Evolutionary conservation across 495 filamentous ascomycete genomes (phyloP), one percentile per base, ranked within the genome.

Genomic region (Xylaria bambusicola): DNA sequence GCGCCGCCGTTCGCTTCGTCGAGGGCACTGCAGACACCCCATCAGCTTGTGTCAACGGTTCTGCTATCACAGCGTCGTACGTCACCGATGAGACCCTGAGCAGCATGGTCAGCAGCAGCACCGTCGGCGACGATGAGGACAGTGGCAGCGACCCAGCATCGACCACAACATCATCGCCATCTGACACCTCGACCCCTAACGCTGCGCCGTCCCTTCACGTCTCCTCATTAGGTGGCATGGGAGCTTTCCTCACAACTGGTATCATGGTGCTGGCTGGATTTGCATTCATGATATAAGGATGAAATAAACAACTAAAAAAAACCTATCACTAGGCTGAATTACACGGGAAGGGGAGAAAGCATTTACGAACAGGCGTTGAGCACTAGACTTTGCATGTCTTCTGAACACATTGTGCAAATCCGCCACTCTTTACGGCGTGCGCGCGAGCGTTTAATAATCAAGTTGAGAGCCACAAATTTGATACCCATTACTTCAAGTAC

Each of bases 1-100:
- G 81, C 53, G 70, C 78, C 20, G 72, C 75, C 24, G 77, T 82
- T 61, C 75, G 76, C 62, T 82, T 83, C 58, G 75, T 83, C 35
- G 60, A 69, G 15, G 81, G 81, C 2, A 60, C 63, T 60, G 33
- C 63, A 46, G 48, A 61, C 0, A 21, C 60, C 0, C 59, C 62
- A 1, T 60, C 60, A 8, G 59, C 59, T 10, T 84, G 81, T 69
- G 72, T 46, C 36, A 84, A 84, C 53, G 71, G 48, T n/a, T 74
- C 71, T 20, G 55, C 64, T 9, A 62, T 81, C 24, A 72, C 69
- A 15, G 71, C 64, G 0, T 29, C 48, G 17, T 80, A 75, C 59
- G 63, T 58, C 24, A 50, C 54, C 6, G 80, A 82, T 55, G 18
- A 63, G 10, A 57, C 68, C 21, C 59, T 76, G 17, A 62, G 73